Base-by-base conservation (phyloP, 2,329 filamentous ascomycete species). In the Cercospora nicotianae region DNA sequence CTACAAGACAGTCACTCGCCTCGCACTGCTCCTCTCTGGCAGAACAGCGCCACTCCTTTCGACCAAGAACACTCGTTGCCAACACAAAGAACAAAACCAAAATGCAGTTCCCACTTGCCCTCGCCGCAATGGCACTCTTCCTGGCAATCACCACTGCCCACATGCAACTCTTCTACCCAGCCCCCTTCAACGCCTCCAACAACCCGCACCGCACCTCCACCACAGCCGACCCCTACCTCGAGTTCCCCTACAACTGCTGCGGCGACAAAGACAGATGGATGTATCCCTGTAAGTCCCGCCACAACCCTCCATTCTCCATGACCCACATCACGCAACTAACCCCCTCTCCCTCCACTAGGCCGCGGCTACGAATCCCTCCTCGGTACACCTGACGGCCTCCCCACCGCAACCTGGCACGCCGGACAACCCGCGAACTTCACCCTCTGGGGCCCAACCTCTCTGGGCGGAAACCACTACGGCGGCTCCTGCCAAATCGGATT, bases 191-290 rank as follows among this genome's bases (percentile, higher is more conserved):
- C 61, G 80, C 79, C 20, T 75, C 78, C 48, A 82, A 83, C 72
- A 83, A 83, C 67, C 81, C 81, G 20, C 76, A 81, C 74, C 78
- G 76, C 53, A 74, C 74, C 45, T 77, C 73, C n/a, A 31, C 18
- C 18, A 61, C 72, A 10, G 69, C 77, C 0, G 80, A 82, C 65
- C 73, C 71, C 0, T 74, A 78, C 61, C 79, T 83, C 53, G 77
- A 81, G 69, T 83, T 79, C 65, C 81, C 82, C 1, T 83, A 81
- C 68, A 80, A 82, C 63, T 83, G 81, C 75, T 83, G 82, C 66
- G 82, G 81, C 18, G 28, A 72, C 51, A 60, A 72, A 63, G 63
- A 78, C 69, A 5, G 74, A 74, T 42, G 80, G 77, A 58, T 53
- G 7, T 74, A 74, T 28, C 76, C 79, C 45, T 84, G 82, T 64